These are phyloP conservation scores for Monosporascus sp. DNA, from an alignment of 2,329 filamentous ascomycete species.

Conservation along the genomic window DNA sequence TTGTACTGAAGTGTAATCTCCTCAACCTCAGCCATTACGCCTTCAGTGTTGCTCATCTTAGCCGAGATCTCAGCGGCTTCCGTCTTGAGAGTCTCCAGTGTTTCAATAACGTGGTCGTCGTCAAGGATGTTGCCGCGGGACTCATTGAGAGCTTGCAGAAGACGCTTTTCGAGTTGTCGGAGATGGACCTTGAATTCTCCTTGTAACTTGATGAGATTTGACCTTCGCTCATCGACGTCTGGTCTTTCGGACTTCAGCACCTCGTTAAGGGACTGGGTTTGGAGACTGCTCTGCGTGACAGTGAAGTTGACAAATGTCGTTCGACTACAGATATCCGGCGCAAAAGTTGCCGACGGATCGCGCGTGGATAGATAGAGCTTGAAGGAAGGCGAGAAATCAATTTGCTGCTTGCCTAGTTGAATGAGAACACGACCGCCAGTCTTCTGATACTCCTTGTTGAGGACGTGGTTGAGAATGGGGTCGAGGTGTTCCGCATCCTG, in stretches of 20 bases:
- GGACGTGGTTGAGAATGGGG: slow-evolving; percentile 93
- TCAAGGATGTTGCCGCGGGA: slow-evolving; percentile 97
- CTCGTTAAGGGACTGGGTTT: slow-evolving; percentile 95
- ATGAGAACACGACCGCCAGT: slow-evolving; percentile 97
- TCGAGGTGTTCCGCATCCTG: slow-evolving; percentile 97
- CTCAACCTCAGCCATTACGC: slow-evolving; percentile 97
- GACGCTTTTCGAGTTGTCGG: slow-evolving; percentile 86
- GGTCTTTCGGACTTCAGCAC: slow-evolving; percentile 96
- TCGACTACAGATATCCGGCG: slow-evolving; percentile 94
- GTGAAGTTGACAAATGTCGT: slow-evolving; percentile 99
- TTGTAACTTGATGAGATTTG: slow-evolving; percentile 97
- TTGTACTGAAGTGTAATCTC: slow-evolving; percentile 92
- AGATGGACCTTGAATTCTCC: slow-evolving; percentile 99
- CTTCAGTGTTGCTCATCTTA: slow-evolving; percentile 95
- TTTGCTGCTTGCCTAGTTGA: slow-evolving; percentile 96
- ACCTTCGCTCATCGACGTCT: slow-evolving; percentile 92
- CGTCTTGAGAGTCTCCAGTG: slow-evolving; percentile 93
- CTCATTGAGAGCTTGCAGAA: slow-evolving; percentile 93
- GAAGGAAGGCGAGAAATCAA: slow-evolving; percentile 97
- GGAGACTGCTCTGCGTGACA: slow-evolving; percentile 95
- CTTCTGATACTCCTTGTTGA: slow-evolving; percentile 99
- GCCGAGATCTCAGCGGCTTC: slow-evolving; percentile 92
- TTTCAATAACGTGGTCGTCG: slow-evolving; percentile 97
- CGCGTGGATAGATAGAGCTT: slow-evolving; percentile 91
- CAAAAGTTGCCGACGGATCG: slow-evolving; percentile 92